Percentiles rank a stretch among this genome's conserved stretches.
phyloP scores from a whole-genome alignment of 768 basidiomycete species.

The Strobilomyces echinocephalus region DNA sequence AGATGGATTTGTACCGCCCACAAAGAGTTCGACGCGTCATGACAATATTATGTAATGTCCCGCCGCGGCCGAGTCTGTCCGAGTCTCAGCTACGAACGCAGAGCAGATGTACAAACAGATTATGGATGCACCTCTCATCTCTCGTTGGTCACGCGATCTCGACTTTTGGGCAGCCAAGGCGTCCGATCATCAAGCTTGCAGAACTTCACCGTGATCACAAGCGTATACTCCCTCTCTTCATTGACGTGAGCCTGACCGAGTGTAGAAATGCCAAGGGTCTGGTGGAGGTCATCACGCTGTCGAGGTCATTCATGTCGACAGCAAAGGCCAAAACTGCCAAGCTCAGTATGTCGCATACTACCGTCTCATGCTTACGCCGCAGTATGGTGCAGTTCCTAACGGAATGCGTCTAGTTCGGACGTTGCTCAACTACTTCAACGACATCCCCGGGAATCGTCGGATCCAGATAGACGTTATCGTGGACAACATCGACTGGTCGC shows the following conservation, averaged over 20 bases:
- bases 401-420: constrained; percentile 65
- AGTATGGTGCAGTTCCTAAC: neutral
- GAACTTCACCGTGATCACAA: constrained; percentile 82
- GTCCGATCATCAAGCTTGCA: constrained; percentile 81
- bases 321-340: constrained; percentile 98
- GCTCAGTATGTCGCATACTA: constrained; percentile 53
- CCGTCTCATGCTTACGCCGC: neutral
- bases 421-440: constrained; percentile 80
- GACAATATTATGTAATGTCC: too few species aligned
- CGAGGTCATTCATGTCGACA: constrained; percentile 82
- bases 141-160: too few species aligned
- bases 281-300: constrained; percentile 80
- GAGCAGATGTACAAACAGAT: too few species aligned
- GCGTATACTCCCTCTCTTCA: constrained; percentile 40
- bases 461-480: constrained; percentile 81
- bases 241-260: neutral
- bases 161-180: too few species aligned
- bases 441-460: constrained; percentile 68
- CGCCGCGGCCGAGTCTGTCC: too few species aligned
- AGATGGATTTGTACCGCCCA: constrained; percentile 41
- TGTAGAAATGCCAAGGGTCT: constrained; percentile 78
- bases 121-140: too few species aligned
- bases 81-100: too few species aligned
- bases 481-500: constrained; percentile 93
- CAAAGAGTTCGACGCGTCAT: too few species aligned